These are phyloP conservation scores for Jatropha curcas DNA, from an alignment of 345 rosid genomes.

Conservation along the genomic window DNA sequence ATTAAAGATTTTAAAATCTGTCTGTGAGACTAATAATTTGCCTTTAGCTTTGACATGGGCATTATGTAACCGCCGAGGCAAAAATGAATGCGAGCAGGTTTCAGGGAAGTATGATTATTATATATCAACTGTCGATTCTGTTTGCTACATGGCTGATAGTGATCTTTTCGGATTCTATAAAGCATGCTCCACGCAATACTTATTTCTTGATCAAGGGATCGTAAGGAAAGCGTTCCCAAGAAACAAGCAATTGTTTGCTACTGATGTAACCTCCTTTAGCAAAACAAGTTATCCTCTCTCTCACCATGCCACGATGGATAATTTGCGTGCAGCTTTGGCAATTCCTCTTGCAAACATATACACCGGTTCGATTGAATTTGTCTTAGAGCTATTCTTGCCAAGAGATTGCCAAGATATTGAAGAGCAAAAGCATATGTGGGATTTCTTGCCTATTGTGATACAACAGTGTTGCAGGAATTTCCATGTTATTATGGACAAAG, in stretches of 20 bases:
- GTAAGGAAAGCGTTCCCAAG: slow-evolving; percentile 68
- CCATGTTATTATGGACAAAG: slow-evolving; percentile 24
- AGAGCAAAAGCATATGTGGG: slow-evolving; percentile 19
- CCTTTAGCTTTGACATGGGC: slow-evolving; percentile 89
- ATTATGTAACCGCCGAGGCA: slow-evolving; percentile 47
- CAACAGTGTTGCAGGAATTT: slow-evolving; percentile 28
- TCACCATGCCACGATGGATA: slow-evolving; percentile 53
- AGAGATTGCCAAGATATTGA: slow-evolving; percentile 31
- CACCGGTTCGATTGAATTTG: slow-evolving; percentile 27
- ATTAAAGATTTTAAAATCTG: slow-evolving; percentile 44
- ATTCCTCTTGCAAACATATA: slow-evolving; percentile 31
- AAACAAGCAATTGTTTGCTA: slow-evolving; percentile 55
- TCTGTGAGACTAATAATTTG: slow-evolving; percentile 53
- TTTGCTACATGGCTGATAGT: slow-evolving; percentile 54
- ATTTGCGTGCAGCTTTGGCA: slow-evolving; percentile 34
- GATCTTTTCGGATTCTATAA: slow-evolving; percentile 45
- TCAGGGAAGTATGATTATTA: slow-evolving; percentile 48
- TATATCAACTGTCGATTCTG: slow-evolving; percentile 60
- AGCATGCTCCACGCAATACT: slow-evolving; percentile 84
- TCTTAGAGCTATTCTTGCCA: slow-evolving; percentile 43
- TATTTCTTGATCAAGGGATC: slow-evolving; percentile 66
- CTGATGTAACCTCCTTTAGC: slow-evolving; percentile 56
- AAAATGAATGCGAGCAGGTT: slow-evolving; percentile 56
- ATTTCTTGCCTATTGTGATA: slow-evolving; percentile 15
- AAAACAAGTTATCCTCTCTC: slow-evolving; percentile 69